Conservation (phyloP, 768 basidiomycete genomes). For the Leccinellum albellum region DNA sequence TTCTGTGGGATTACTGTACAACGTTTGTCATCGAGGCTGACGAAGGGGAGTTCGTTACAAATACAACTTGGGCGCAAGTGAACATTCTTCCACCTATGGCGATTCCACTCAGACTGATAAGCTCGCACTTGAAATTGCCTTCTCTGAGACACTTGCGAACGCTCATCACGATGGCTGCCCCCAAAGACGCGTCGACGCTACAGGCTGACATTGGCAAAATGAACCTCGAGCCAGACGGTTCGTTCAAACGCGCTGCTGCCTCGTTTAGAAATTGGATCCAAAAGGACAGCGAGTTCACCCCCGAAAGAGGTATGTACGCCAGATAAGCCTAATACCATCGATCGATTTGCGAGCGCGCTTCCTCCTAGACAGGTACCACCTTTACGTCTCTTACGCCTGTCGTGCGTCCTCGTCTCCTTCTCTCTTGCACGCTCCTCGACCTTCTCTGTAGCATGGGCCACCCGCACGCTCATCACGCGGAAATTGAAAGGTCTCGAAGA, state of each 20-base stretch:
- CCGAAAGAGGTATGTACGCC: conserved; percentile 65
- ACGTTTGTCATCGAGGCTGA: conserved; percentile 15
- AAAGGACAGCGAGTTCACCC: conserved; percentile 57
- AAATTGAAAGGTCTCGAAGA: conserved; percentile 91
- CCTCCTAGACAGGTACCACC: conserved; percentile 75
- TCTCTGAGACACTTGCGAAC: neutral
- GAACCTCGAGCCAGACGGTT: conserved; percentile 55
- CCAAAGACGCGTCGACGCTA: conserved; percentile 31
- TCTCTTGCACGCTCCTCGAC: too few relatives aligned
- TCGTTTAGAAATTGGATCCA: conserved; percentile 56
- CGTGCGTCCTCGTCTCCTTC: conserved; percentile 43
- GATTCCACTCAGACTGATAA: conserved; percentile 3
- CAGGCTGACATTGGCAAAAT: conserved; percentile 54
- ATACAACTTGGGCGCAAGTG: neutral
- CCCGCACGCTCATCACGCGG: conserved; percentile 81
- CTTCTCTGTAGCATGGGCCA: conserved; percentile 77
- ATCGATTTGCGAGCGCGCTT: neutral
- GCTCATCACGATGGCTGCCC: conserved; percentile 26
- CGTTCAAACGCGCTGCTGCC: conserved; percentile 55
- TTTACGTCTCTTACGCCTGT: conserved; percentile 85
- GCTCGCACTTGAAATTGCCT: neutral
- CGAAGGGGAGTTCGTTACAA: neutral
- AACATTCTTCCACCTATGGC: conserved; percentile 19
- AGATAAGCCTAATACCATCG: neutral
- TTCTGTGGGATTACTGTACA: conserved; percentile 9